A percentile compares a stretch with the other conserved stretches of the same genome.
phyloP scores from a whole-genome alignment of 495 filamentous ascomycete species.

The Trichocladium antarcticum region DNA sequence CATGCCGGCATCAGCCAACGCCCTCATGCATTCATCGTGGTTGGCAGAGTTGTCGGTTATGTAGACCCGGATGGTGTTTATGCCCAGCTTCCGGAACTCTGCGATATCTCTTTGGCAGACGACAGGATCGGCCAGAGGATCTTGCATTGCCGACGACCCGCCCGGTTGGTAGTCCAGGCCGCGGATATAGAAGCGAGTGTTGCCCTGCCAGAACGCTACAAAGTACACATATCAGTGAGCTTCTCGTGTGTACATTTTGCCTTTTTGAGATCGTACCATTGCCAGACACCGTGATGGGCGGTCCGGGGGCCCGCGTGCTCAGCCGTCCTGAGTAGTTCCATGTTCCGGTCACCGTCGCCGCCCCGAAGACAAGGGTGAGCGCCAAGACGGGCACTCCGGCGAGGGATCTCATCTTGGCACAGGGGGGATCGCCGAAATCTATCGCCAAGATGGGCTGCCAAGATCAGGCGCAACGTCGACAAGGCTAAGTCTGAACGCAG shows the following conservation, averaged over 20 bases:
- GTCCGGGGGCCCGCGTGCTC: slow-evolving; percentile 34
- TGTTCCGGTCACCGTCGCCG: slow-evolving; percentile 46
- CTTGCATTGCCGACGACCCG: slow-evolving; percentile 62
- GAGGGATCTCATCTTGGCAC: slow-evolving; percentile 11
- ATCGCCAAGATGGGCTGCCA: slow-evolving; percentile 1
- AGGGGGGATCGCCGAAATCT: neutral
- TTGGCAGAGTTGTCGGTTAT: slow-evolving; percentile 77
- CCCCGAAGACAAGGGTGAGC: slow-evolving; percentile 40
- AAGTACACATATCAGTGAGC: slow-evolving; percentile 15
- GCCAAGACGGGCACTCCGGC: slow-evolving; percentile 43
- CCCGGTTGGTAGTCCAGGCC: slow-evolving; percentile 95
- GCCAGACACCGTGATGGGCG: slow-evolving; percentile 37
- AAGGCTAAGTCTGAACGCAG: too few relatives aligned
- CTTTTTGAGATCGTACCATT: slow-evolving; percentile 30
- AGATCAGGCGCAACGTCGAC: neutral
- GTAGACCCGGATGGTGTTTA: slow-evolving; percentile 91
- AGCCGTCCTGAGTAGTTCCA: slow-evolving; percentile 40
- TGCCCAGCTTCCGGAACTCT: slow-evolving; percentile 71
- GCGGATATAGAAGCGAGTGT: slow-evolving; percentile 79
- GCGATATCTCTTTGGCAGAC: slow-evolving; percentile 74
- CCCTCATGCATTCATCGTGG: slow-evolving; percentile 77
- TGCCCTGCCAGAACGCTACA: slow-evolving; percentile 75
- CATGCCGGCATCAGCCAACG: slow-evolving; percentile 73
- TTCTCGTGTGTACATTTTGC: neutral
- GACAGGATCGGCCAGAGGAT: slow-evolving; percentile 64